A percentile compares a stretch with the other conserved stretches of the same genome.
Conservation (phyloP, 257 asterid species). For the Prunella vulgaris region DNA sequence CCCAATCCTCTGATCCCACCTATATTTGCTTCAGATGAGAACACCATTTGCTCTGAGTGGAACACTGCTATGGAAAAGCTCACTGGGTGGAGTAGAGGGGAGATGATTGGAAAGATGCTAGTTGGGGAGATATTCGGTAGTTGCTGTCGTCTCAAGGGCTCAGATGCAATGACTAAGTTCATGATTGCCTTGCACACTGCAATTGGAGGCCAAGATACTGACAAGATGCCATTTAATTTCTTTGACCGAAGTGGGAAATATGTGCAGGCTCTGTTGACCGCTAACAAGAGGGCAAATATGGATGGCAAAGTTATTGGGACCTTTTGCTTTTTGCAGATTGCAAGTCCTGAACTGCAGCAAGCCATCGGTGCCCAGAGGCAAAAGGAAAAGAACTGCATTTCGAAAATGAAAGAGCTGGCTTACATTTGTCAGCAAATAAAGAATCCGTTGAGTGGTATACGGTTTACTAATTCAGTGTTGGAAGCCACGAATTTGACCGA, state of each 20-base stretch:
- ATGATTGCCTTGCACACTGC: constrained; percentile 79
- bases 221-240: constrained; percentile 65
- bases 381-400: constrained; percentile 43
- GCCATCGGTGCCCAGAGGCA: constrained; percentile 50
- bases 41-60: constrained; percentile 80
- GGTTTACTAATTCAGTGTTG: constrained; percentile 64
- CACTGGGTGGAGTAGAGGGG: constrained; percentile 70
- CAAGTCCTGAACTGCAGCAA: constrained; percentile 62
- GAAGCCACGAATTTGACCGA: constrained; percentile 58
- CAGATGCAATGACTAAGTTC: constrained; percentile 66
- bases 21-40: constrained; percentile 79
- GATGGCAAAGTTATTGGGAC: constrained; percentile 65
- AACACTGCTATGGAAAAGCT: constrained; percentile 80
- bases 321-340: constrained; percentile 76
- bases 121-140: constrained; percentile 81
- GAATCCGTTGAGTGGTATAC: constrained; percentile 61
- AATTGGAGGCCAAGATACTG: constrained; percentile 69
- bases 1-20: constrained; percentile 84
- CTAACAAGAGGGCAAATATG: constrained; percentile 58
- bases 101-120: constrained; percentile 59
- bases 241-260: constrained; percentile 54
- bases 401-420: constrained; percentile 63
- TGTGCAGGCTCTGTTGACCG: constrained; percentile 65
- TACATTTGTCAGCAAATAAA: constrained; percentile 29
- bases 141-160: constrained; percentile 65